Conservation (phyloP, 2,329 filamentous ascomycete genomes). For the Sclerotinia nivalis region DNA sequence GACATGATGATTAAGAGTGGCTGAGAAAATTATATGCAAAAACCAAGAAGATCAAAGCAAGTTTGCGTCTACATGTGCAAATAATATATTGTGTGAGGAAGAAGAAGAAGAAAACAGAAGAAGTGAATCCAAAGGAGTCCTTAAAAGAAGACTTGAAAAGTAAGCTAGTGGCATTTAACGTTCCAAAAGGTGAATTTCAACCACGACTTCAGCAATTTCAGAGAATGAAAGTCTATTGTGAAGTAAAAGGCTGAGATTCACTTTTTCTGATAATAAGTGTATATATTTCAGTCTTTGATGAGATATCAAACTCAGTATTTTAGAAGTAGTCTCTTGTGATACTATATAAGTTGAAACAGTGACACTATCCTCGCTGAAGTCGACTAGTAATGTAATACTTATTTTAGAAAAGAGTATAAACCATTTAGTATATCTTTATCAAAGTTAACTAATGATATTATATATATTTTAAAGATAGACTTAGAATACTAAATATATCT, state of each 20-base stretch:
- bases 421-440: too few species aligned
- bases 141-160: not conserved
- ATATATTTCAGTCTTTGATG: not conserved
- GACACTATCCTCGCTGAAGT: too few species aligned
- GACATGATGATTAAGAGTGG: not conserved
- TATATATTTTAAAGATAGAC: too few species aligned
- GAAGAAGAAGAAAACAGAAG: not conserved
- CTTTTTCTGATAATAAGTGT: not conserved
- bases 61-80: not conserved
- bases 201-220: not conserved
- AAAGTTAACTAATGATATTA: too few species aligned
- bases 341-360: too few species aligned
- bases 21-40: not conserved
- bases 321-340: not conserved
- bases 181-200: not conserved
- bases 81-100: not conserved
- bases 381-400: too few species aligned
- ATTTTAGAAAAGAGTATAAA: too few species aligned
- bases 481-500: too few species aligned
- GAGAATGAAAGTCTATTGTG: not conserved
- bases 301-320: not conserved
- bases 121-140: too few species aligned
- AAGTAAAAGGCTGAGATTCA: not conserved
- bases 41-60: not conserved
- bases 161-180: not conserved